Conservation (phyloP, 2,329 filamentous ascomycete species). For the Blastomyces parvus region DNA sequence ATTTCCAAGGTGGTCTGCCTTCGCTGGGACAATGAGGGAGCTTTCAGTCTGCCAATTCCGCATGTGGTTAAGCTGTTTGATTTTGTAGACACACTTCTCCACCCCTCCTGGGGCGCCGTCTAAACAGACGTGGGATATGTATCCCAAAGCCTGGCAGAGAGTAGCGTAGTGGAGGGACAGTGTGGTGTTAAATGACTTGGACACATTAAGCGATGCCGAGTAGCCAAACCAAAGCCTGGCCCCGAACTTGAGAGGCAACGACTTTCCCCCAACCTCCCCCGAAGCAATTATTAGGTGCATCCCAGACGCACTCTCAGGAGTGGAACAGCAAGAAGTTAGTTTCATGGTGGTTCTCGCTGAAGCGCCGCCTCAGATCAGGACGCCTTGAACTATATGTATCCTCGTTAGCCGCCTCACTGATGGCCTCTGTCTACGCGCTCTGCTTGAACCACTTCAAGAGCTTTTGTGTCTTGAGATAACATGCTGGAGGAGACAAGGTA, state of each 20-base stretch:
- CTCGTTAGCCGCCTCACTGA: not conserved
- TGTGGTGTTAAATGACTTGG: not conserved
- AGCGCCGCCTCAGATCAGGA: not conserved
- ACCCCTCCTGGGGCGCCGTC: not conserved
- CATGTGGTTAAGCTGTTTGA: not conserved
- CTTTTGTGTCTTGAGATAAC: not conserved
- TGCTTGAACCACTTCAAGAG: not conserved
- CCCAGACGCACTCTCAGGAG: too few species aligned
- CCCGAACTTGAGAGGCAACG: not conserved
- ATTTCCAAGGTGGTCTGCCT: not conserved
- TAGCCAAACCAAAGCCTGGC: too few species aligned
- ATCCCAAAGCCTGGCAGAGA: not conserved
- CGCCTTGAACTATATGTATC: not conserved
- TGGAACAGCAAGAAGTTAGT: not conserved
- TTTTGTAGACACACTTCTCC: not conserved
- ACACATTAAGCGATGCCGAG: too few species aligned
- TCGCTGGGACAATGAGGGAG: not conserved
- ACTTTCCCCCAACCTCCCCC: not conserved
- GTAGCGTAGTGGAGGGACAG: too few species aligned
- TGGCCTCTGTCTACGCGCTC: not conserved
- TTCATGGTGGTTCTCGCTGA: not conserved
- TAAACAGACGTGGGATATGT: not conserved
- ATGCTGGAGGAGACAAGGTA: not conserved
- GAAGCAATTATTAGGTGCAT: too few species aligned
- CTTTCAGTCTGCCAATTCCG: not conserved